Evolutionary conservation across 1,284 basidiomycete genomes (phyloP).

Genomic region (Athelia psychrophila): DNA sequence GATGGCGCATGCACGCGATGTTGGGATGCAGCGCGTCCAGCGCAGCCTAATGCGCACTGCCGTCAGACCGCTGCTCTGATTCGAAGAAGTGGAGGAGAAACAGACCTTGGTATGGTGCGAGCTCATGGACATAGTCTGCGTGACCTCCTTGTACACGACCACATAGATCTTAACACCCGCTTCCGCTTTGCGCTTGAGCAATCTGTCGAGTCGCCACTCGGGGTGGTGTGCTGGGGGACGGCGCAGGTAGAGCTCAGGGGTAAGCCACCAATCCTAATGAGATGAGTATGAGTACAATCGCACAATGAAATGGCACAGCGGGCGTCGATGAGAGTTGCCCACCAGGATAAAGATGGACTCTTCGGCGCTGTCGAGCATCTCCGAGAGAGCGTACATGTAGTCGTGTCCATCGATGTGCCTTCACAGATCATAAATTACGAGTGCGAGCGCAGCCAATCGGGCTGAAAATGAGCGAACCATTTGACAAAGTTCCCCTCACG

Average conservation of each 20-base stretch:
- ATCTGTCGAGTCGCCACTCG: conserved; percentile 83
- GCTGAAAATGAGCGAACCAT: conserved; percentile 47
- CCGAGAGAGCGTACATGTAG: conserved; percentile 92
- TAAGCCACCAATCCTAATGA: conserved; percentile 84
- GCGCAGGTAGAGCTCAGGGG: conserved; percentile 88
- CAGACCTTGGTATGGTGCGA: conserved; percentile 81
- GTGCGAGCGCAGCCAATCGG: conserved; percentile 2
- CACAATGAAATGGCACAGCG: neutral
- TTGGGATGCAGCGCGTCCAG: conserved; percentile 85
- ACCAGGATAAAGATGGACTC: conserved; percentile 80
- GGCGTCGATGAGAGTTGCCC: conserved; percentile 9
- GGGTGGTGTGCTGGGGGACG: conserved; percentile 82
- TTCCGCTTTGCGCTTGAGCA: conserved; percentile 85
- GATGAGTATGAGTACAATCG: neutral
- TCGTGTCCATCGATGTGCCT: conserved; percentile 91
- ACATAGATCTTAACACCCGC: conserved; percentile 89
- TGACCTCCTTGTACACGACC: conserved; percentile 90
- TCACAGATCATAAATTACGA: neutral
- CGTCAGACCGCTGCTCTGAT: neutral
- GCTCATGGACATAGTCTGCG: conserved; percentile 85
- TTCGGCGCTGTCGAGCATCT: conserved; percentile 76
- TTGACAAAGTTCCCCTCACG: conserved; percentile 76
- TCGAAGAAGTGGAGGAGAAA: neutral
- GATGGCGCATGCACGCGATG: conserved; percentile 84
- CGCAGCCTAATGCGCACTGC: conserved; percentile 48